Evolutionary conservation across 1,284 basidiomycete species (phyloP).

Genomic region (Pseudozyma sp.): DNA sequence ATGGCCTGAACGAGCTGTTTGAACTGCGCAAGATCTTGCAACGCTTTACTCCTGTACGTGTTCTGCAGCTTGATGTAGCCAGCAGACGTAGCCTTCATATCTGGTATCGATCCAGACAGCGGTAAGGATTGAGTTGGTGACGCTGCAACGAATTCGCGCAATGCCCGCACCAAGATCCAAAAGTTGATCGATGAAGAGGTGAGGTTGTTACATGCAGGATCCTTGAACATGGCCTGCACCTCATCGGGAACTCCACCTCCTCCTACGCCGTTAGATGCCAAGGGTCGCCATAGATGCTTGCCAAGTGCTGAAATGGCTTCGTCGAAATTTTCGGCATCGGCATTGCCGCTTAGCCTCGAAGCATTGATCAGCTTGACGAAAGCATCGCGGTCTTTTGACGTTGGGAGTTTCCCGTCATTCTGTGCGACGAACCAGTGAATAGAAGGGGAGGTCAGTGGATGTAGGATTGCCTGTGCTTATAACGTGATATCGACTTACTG

Average conservation of each 20-base stretch:
- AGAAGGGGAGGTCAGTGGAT: too few relatives aligned
- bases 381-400: constrained; percentile 77
- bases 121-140: constrained; percentile 71
- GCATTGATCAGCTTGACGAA: constrained; percentile 78
- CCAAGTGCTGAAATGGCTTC: constrained; percentile 62
- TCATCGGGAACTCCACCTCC: constrained; percentile 52
- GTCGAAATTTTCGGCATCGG: constrained; percentile 95
- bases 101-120: constrained; percentile 80
- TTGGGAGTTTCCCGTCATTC: constrained; percentile 71
- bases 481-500: too few relatives aligned
- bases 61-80: constrained; percentile 84
- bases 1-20: constrained; percentile 52
- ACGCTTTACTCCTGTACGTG: constrained; percentile 79
- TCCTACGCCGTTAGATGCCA: constrained; percentile 45
- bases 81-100: constrained; percentile 92
- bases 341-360: constrained; percentile 75
- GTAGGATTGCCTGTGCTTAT: too few relatives aligned
- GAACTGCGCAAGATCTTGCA: constrained; percentile 77
- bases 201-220: constrained; percentile 72
- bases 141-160: constrained; percentile 74
- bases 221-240: constrained; percentile 72
- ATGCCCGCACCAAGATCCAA: constrained; percentile 85
- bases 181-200: constrained; percentile 75
- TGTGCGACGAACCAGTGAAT: too few relatives aligned
- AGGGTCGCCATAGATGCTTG: constrained; percentile 64